Evolutionary conservation across 257 asterid genomes (phyloP).

Genomic region (Vinca minor): DNA sequence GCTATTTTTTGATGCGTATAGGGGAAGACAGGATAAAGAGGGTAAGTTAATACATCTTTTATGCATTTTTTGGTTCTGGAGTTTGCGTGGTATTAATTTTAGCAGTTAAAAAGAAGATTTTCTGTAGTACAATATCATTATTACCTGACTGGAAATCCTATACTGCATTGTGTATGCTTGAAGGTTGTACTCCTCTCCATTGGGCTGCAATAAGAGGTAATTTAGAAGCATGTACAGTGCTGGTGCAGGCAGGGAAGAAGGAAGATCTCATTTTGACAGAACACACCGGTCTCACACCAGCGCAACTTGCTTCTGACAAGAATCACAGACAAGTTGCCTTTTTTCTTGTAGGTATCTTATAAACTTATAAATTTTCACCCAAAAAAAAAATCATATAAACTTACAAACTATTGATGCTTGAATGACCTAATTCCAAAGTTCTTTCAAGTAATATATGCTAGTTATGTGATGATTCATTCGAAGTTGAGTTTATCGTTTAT

Average conservation of each 20-base stretch:
- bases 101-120: not conserved
- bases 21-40: conserved; percentile 93
- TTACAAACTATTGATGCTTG: not conserved
- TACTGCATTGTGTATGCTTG: conserved; percentile 13
- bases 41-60: conserved; percentile 34
- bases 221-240: conserved; percentile 96
- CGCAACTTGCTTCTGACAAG: conserved; percentile 92
- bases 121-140: not conserved
- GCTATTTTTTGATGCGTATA: conserved; percentile 79
- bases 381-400: no score
- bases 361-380: not conserved
- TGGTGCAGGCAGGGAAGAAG: conserved; percentile 96
- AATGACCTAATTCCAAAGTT: not conserved
- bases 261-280: conserved; percentile 84
- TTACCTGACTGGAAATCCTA: not conserved
- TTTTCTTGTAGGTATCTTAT: conserved; percentile 83
- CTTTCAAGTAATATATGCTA: not conserved
- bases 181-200: conserved; percentile 97
- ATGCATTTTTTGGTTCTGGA: no score
- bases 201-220: conserved; percentile 98
- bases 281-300: conserved; percentile 93
- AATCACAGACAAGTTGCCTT: conserved; percentile 95
- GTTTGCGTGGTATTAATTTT: no score
- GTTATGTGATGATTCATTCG: not conserved
- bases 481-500: not conserved